phyloP scores from a whole-genome alignment of 345 rosid genomes.

The Nephelium lappaceum region DNA sequence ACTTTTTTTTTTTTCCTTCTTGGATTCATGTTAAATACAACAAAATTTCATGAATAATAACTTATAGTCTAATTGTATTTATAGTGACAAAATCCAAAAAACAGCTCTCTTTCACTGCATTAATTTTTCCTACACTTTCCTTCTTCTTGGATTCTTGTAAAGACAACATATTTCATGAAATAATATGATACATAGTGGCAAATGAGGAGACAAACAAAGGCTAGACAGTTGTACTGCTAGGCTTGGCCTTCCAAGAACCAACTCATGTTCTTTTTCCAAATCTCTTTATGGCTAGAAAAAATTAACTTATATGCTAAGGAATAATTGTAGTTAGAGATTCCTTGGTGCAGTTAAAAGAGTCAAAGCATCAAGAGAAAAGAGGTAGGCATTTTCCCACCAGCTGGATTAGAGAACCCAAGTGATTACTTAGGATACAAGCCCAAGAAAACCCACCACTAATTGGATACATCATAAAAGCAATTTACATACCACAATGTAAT shows the following conservation, averaged over 20 bases:
- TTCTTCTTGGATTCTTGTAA: not conserved
- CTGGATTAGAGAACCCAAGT: not conserved
- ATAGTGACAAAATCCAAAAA: not conserved
- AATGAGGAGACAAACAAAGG: too few relatives aligned
- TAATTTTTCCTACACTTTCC: not conserved
- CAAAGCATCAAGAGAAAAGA: not conserved
- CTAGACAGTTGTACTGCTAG: too few relatives aligned
- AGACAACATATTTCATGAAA: too few relatives aligned
- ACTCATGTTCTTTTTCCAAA: constrained; percentile 5
- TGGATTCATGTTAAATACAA: too few relatives aligned
- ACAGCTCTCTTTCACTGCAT: not conserved
- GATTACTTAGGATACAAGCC: not conserved
- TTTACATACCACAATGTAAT: not conserved
- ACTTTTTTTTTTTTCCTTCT: too few relatives aligned
- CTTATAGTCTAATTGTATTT: not conserved
- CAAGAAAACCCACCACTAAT: not conserved
- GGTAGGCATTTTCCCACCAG: constrained; percentile 1
- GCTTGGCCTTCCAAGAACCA: constrained; percentile 11
- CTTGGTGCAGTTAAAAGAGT: not conserved
- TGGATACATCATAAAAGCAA: not conserved
- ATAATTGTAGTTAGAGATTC: not conserved
- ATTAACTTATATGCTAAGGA: not conserved
- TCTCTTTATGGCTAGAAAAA: not conserved
- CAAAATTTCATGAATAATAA: too few relatives aligned
- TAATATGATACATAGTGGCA: too few relatives aligned